phyloP scores from a whole-genome alignment of 148 eudicot genomes.

The Rhododendron ferrugineum region DNA sequence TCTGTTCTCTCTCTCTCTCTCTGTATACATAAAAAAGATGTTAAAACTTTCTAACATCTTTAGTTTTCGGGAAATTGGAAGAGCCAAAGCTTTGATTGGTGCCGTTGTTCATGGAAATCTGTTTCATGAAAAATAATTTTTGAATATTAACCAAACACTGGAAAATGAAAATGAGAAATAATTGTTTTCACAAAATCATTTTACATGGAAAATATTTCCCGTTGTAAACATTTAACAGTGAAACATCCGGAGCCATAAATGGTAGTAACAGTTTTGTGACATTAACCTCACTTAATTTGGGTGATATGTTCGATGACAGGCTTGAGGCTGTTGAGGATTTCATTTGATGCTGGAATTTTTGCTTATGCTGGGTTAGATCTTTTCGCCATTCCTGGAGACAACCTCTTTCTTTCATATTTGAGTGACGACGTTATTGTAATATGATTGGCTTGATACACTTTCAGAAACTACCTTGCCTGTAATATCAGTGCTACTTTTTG shows the following conservation, averaged over 20 bases:
- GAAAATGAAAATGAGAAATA: too few relatives aligned
- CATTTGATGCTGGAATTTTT: neutral
- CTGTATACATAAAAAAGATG: too few relatives aligned
- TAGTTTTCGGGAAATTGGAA: neutral
- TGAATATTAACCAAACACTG: too few relatives aligned
- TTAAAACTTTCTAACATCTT: too few relatives aligned
- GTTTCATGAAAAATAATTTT: neutral
- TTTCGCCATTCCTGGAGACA: neutral
- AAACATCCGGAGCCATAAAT: neutral
- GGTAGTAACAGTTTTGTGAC: neutral
- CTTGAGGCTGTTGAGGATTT: neutral
- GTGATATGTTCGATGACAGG: neutral
- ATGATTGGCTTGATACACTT: neutral
- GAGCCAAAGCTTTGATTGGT: neutral
- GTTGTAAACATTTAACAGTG: neutral
- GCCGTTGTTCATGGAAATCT: neutral
- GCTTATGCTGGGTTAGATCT: neutral
- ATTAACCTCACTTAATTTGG: neutral
- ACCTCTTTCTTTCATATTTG: neutral
- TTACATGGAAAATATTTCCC: too few relatives aligned
- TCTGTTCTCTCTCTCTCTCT: too few relatives aligned
- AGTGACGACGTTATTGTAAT: neutral
- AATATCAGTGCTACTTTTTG: slow-evolving; percentile 6
- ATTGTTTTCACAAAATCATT: too few relatives aligned
- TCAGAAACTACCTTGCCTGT: neutral